phyloP scores from a whole-genome alignment of 2,329 filamentous ascomycete species.

The Bipolaris bicolor region DNA sequence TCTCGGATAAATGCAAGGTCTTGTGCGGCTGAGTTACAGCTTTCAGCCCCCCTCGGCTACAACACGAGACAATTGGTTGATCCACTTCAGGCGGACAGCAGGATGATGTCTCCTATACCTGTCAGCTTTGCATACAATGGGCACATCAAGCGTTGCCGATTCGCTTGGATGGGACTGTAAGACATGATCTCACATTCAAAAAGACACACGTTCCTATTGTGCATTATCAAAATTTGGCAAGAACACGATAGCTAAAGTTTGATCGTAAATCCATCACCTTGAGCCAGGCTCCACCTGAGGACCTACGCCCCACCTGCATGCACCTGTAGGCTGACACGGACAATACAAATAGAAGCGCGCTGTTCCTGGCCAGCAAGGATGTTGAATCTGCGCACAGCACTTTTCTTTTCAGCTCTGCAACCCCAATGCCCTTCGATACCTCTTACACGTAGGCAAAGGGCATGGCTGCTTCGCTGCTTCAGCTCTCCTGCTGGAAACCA shows the following conservation, averaged over 20 bases:
- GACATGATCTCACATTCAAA: too few species aligned
- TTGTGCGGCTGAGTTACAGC: neutral
- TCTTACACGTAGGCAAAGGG: neutral
- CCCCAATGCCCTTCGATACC: neutral
- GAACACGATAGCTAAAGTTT: too few species aligned
- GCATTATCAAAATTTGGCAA: neutral
- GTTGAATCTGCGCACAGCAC: neutral
- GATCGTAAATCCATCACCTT: neutral
- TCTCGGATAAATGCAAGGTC: neutral
- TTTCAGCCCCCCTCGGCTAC: neutral
- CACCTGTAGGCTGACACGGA: neutral
- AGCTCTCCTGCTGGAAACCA: neutral
- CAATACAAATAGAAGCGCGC: neutral
- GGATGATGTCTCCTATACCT: neutral
- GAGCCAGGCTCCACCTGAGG: neutral
- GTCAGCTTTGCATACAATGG: neutral
- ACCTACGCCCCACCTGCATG: neutral
- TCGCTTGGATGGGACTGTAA: neutral
- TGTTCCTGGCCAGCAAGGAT: neutral
- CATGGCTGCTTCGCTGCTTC: neutral
- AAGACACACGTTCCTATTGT: neutral
- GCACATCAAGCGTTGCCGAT: neutral
- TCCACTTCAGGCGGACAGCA: neutral
- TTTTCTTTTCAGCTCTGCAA: neutral
- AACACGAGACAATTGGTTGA: neutral